Evolutionary conservation across 495 filamentous ascomycete species (phyloP).

Genomic region (Hapsidospora chrysogenum): DNA sequence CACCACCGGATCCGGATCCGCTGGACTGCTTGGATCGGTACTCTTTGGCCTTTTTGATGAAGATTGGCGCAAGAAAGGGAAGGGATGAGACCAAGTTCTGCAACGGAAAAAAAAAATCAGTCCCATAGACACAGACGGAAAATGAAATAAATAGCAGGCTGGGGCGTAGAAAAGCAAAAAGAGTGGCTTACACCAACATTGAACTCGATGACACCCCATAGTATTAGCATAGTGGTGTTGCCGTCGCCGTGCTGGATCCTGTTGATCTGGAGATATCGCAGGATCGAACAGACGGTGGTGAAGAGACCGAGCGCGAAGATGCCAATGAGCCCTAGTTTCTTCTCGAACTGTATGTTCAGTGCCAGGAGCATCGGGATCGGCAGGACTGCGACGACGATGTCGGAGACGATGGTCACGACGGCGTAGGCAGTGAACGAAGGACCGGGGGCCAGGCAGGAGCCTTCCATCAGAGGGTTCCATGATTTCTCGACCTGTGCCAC

Average conservation of each 20-base stretch:
- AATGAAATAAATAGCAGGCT: no score
- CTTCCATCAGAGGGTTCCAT: slow-evolving; percentile 22
- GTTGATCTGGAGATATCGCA: slow-evolving; percentile 37
- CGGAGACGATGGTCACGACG: slow-evolving; percentile 33
- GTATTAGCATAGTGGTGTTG: slow-evolving; percentile 39
- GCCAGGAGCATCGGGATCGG: slow-evolving; percentile 34
- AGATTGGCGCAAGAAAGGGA: slow-evolving; percentile 28
- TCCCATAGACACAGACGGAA: not conserved
- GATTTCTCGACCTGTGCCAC: no score
- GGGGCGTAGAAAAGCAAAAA: slow-evolving; percentile 2
- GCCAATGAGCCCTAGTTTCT: slow-evolving; percentile 35
- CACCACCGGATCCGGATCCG: slow-evolving; percentile 12
- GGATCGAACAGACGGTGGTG: slow-evolving; percentile 38
- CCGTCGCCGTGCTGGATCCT: slow-evolving; percentile 32
- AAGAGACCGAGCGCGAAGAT: slow-evolving; percentile 42
- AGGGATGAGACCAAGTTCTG: slow-evolving; percentile 32
- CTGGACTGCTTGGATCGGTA: slow-evolving; percentile 11
- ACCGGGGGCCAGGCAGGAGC: slow-evolving; percentile 32
- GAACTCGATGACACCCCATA: slow-evolving; percentile 43
- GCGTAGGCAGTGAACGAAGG: slow-evolving; percentile 36
- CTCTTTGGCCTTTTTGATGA: slow-evolving; percentile 18
- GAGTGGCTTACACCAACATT: slow-evolving; percentile 30
- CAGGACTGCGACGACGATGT: slow-evolving; percentile 34
- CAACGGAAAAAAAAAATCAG: not conserved
- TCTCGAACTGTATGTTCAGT: slow-evolving; percentile 30